A percentile compares a stretch with the other conserved stretches of the same genome.
phyloP scores from a whole-genome alignment of 305 asterid genomes.

The Fraxinus angustifolia region DNA sequence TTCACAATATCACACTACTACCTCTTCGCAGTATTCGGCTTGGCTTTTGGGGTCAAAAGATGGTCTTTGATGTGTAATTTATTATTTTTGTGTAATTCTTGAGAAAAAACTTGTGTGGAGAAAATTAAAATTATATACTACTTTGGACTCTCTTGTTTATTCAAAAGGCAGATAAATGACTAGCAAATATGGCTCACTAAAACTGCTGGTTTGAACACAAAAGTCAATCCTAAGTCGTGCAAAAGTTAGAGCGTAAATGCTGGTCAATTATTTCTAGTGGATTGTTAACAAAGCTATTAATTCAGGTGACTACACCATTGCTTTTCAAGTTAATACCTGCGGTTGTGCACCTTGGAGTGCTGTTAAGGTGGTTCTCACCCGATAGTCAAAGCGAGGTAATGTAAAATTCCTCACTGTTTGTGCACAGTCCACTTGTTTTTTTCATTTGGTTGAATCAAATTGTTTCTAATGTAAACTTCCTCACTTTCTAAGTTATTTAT shows the following conservation, averaged over 20 bases:
- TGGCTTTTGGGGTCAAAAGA: not conserved
- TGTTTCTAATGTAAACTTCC: not conserved
- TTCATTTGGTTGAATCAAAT: not conserved
- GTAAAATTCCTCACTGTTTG: not conserved
- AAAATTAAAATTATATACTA: not conserved
- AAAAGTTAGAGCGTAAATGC: not conserved
- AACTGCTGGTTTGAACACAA: not conserved
- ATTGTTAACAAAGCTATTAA: constrained; percentile 5
- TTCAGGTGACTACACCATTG: constrained; percentile 93
- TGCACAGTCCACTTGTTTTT: not conserved
- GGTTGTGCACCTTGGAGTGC: constrained; percentile 87
- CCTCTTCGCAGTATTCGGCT: not conserved
- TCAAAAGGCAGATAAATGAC: not conserved
- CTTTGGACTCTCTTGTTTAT: not conserved
- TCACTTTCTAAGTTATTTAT: constrained; percentile 1
- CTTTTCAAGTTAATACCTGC: constrained; percentile 96
- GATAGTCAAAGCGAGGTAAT: constrained; percentile 79
- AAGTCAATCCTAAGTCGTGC: not conserved
- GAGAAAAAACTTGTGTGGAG: not conserved
- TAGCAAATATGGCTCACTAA: not conserved
- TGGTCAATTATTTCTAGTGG: not conserved
- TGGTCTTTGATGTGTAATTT: not conserved
- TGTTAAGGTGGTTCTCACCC: constrained; percentile 92
- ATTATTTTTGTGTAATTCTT: not conserved
- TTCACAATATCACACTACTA: not conserved